A percentile compares a stretch with the other conserved stretches of the same genome.
phyloP scores from a whole-genome alignment of 495 filamentous ascomycete genomes.

The Penicillium longicatenatum region DNA sequence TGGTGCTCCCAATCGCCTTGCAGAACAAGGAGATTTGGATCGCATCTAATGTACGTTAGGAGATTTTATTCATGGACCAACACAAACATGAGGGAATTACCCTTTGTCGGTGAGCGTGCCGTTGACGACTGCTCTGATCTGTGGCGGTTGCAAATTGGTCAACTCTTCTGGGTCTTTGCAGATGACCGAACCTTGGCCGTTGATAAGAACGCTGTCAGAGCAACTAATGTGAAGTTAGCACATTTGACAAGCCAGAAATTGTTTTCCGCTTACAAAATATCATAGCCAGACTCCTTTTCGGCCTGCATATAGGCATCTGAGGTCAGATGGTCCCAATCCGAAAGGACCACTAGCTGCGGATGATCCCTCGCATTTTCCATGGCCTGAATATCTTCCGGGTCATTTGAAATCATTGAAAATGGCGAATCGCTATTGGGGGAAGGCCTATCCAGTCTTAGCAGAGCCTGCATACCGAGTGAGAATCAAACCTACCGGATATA shows the following conservation, averaged over 20 bases:
- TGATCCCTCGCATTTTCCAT: conserved; percentile 45
- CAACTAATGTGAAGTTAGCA: conserved; percentile 22
- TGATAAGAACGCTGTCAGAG: conserved; percentile 53
- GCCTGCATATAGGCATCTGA: conserved; percentile 42
- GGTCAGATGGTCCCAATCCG: conserved; percentile 56
- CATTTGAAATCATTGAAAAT: conserved; percentile 40
- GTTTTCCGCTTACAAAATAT: conserved; percentile 36
- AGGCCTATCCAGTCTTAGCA: conserved; percentile 26
- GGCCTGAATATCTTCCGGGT: conserved; percentile 31
- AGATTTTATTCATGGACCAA: background rate
- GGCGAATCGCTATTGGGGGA: conserved; percentile 32
- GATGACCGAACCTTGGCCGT: conserved; percentile 52
- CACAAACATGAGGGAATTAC: conserved; percentile 17
- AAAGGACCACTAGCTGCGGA: conserved; percentile 42
- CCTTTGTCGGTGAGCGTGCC: conserved; percentile 47
- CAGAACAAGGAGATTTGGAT: conserved; percentile 23
- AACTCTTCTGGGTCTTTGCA: conserved; percentile 41
- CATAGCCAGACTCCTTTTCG: conserved; percentile 34
- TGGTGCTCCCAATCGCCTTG: conserved; percentile 30
- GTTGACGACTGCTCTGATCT: conserved; percentile 29
- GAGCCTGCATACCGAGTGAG: background rate
- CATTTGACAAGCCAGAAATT: background rate
- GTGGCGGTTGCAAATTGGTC: conserved; percentile 26
- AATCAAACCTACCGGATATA: conserved; percentile 19
- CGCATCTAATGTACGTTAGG: conserved; percentile 13